Conservation (phyloP, 495 filamentous ascomycete species). For the Neurospora intermedia region DNA sequence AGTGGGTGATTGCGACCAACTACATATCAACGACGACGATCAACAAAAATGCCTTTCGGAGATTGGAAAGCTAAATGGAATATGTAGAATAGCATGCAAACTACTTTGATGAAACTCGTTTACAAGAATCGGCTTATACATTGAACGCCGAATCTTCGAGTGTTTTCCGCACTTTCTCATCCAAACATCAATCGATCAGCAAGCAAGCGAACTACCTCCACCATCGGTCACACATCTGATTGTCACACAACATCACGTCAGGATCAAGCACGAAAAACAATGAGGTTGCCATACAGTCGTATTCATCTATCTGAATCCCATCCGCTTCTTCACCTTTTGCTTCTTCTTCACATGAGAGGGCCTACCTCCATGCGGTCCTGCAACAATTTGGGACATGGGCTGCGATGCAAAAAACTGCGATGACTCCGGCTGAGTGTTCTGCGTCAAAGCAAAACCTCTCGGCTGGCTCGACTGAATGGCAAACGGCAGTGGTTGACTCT, state of each 20-base stretch:
- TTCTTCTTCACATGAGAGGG: slow-evolving; percentile 5
- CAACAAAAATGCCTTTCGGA: not conserved
- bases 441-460: not conserved
- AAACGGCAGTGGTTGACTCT: not conserved
- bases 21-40: not conserved
- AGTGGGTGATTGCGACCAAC: not conserved
- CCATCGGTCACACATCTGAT: not conserved
- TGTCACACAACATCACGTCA: not conserved
- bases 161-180: not conserved
- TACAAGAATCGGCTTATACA: not conserved
- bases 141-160: not conserved
- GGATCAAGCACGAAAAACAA: not conserved
- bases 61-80: not conserved
- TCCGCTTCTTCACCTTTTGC: slow-evolving; percentile 8
- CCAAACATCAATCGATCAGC: not conserved
- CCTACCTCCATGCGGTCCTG: slow-evolving; percentile 8
- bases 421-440: not conserved
- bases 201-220: not conserved
- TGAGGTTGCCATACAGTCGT: not conserved
- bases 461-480: slow-evolving; percentile 4
- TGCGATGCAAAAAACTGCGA: slow-evolving; percentile 2
- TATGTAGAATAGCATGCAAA: too few species aligned
- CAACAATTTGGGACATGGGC: slow-evolving; percentile 13
- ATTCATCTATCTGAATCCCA: slow-evolving; percentile 6
- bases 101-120: not conserved